These are phyloP conservation scores for Bryoerythrophyllum caledonicum DNA, from an alignment of 225 moss, liverwort and hornwort genomes.

Conservation along the genomic window DNA sequence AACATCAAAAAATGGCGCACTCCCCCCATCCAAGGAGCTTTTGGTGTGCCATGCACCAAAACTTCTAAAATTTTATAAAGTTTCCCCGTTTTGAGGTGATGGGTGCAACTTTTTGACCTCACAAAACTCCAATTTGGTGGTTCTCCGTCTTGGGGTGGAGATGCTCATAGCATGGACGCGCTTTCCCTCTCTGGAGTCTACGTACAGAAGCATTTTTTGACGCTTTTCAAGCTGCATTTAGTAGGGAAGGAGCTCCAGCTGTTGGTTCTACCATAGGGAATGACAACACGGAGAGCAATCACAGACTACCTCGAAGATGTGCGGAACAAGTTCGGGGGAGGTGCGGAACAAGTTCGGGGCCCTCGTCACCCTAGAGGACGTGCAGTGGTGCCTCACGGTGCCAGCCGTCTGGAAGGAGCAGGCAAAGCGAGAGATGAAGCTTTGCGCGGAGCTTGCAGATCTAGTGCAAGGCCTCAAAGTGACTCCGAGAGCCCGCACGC, in stretches of 20 bases:
- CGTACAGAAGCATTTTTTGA: not conserved
- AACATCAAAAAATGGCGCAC: too few relatives aligned
- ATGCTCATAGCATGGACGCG: not conserved
- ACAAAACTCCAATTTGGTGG: too few relatives aligned
- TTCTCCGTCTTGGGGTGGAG: too few relatives aligned
- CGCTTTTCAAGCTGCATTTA: slow-evolving; percentile 32
- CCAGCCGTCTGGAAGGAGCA: slow-evolving; percentile 33
- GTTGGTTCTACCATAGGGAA: not conserved
- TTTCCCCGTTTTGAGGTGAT: too few relatives aligned
- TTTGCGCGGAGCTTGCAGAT: slow-evolving; percentile 26
- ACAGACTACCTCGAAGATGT: slow-evolving; percentile 27
- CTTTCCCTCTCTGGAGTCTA: not conserved
- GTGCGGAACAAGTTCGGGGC: slow-evolving; percentile 3
- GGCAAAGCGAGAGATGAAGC: slow-evolving; percentile 17
- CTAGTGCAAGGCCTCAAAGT: slow-evolving; percentile 26
- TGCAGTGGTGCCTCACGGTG: slow-evolving; percentile 51
- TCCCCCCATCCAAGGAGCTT: too few relatives aligned
- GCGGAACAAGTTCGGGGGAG: too few relatives aligned
- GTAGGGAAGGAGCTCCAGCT: not conserved
- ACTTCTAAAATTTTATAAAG: too few relatives aligned
- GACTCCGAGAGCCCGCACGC: slow-evolving; percentile 30
- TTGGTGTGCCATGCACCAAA: too few relatives aligned
- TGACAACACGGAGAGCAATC: not conserved
- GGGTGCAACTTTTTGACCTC: too few relatives aligned
- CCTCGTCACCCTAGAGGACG: slow-evolving; percentile 20